phyloP scores from a whole-genome alignment of 306 rosid species.

The Mimosa pudica region DNA sequence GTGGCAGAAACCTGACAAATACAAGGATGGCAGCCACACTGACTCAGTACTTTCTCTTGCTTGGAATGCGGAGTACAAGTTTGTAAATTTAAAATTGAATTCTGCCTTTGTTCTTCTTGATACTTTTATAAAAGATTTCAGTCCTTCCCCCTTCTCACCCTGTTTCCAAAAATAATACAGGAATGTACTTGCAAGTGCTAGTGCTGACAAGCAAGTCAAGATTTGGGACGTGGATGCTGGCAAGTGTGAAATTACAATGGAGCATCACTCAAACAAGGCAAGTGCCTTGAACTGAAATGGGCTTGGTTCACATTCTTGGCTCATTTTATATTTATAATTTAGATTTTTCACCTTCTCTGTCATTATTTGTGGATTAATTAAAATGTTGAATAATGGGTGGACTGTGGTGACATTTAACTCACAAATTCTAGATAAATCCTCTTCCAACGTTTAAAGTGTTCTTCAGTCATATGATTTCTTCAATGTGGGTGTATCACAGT shows the following conservation, averaged over 20 bases:
- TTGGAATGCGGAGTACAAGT: conserved; percentile 94
- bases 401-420: background rate
- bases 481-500: background rate
- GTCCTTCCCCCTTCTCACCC: conserved; percentile 5
- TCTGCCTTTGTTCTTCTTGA: conserved; percentile 32
- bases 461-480: background rate
- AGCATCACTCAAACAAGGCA: conserved; percentile 91
- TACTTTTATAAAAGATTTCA: background rate
- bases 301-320: background rate
- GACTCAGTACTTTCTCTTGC: conserved; percentile 89
- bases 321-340: background rate
- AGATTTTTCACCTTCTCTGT: background rate
- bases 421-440: background rate
- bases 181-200: conserved; percentile 90
- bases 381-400: background rate
- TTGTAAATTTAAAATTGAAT: conserved; percentile 30
- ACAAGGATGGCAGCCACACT: conserved; percentile 85
- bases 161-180: conserved; percentile 42
- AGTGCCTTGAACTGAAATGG: conserved; percentile 17
- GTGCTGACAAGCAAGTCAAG: conserved; percentile 86
- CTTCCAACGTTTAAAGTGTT: background rate
- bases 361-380: background rate
- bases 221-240: conserved; percentile 86
- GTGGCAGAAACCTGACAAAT: conserved; percentile 59
- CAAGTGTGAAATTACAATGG: conserved; percentile 74